phyloP scores from a whole-genome alignment of 164 flowering plant species.

The Piper longum region DNA sequence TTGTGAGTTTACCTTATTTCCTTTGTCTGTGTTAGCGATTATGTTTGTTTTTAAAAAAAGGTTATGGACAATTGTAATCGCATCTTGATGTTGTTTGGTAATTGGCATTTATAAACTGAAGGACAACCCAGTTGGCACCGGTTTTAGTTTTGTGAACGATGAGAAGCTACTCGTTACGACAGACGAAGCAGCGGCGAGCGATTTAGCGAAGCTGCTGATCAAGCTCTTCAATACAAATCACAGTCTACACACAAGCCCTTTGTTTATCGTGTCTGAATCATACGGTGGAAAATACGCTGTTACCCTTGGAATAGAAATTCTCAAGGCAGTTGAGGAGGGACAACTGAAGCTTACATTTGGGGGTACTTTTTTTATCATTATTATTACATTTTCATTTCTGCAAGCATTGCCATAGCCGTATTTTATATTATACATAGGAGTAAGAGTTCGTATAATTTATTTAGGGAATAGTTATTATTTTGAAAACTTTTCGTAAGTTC shows the following conservation, averaged over 20 bases:
- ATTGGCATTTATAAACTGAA: constrained; percentile 5
- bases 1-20: constrained; percentile 16
- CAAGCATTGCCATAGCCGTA: background rate
- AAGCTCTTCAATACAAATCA: constrained; percentile 38
- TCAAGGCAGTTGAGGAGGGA: constrained; percentile 51
- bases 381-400: background rate
- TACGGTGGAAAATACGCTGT: constrained; percentile 88
- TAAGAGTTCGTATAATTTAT: no score
- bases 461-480: no score
- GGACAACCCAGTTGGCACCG: constrained; percentile 95
- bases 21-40: background rate
- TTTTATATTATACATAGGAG: no score
- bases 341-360: constrained; percentile 64
- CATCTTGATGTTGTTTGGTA: background rate
- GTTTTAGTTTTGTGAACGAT: constrained; percentile 80
- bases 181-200: constrained; percentile 73
- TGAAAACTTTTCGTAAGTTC: no score
- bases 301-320: constrained; percentile 49
- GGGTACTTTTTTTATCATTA: constrained; percentile 28
- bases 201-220: constrained; percentile 50
- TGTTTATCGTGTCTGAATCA: constrained; percentile 77
- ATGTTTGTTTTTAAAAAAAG: background rate
- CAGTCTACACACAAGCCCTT: constrained; percentile 52
- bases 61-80: no score
- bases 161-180: constrained; percentile 36